Conservation (phyloP, 2,329 filamentous ascomycete species). For the Davidsoniella eucalypti region DNA sequence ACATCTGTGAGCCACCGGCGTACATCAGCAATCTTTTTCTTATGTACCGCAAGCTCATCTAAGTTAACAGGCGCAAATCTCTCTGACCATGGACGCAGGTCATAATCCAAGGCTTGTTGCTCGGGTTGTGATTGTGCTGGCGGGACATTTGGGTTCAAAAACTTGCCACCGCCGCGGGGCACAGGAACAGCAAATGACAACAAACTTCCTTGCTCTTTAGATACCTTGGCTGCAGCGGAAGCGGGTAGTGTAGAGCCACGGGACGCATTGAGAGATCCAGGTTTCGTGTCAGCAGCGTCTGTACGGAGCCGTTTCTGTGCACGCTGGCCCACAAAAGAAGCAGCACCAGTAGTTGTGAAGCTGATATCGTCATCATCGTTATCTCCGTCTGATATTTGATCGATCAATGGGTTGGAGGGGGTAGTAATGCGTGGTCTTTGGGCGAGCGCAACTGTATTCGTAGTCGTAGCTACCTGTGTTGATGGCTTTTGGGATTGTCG, state of each 20-base stretch:
- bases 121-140: background rate
- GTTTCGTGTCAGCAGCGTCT: background rate
- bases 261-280: background rate
- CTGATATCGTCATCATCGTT: conserved; percentile 8
- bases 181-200: conserved; percentile 14
- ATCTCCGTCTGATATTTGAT: conserved; percentile 41
- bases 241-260: conserved; percentile 6
- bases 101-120: conserved; percentile 25
- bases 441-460: background rate
- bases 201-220: background rate
- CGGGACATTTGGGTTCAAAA: conserved; percentile 27
- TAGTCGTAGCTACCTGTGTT: conserved; percentile 4
- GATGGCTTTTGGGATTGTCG: conserved; percentile 38
- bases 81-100: conserved; percentile 71
- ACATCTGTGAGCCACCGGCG: conserved; percentile 66
- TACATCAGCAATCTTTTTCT: conserved; percentile 82
- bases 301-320: conserved; percentile 36
- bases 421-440: conserved; percentile 15
- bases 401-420: conserved; percentile 22
- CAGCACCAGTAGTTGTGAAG: conserved; percentile 24
- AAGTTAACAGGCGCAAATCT: conserved; percentile 59
- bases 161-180: conserved; percentile 31
- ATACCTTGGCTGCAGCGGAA: conserved; percentile 14
- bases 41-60: conserved; percentile 83
- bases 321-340: conserved; percentile 39